Conservation (phyloP, 129 eudicot genomes). For the carrot (Daucus carota) region DH1_v3.0 NC_030386.2:14696001-14696500, state of each 20-base stretch:
- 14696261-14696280: background rate
- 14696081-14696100: background rate
- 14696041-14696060: background rate
- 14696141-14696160: slow-evolving; percentile 52
- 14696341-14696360: slow-evolving; percentile 92
- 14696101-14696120: background rate
- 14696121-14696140: slow-evolving; percentile 70
- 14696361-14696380: slow-evolving; percentile 46
- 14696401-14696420: slow-evolving; percentile 8
- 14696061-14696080: background rate
- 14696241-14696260: slow-evolving; percentile 16
- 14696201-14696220: slow-evolving; percentile 53
- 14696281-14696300: slow-evolving; percentile 10
- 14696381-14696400: background rate
- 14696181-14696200: slow-evolving; percentile 54
- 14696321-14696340: slow-evolving; percentile 98
- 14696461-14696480: slow-evolving; percentile 98
- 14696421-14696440: background rate
- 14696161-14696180: slow-evolving; percentile 54
- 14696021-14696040: slow-evolving; percentile 71
- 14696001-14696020: slow-evolving; percentile 64
- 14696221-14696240: slow-evolving; percentile 74
- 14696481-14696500: slow-evolving; percentile 84
- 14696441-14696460: slow-evolving; percentile 64
- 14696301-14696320: slow-evolving; percentile 90